Conservation (phyloP, 2,329 filamentous ascomycete genomes). For the Aspergillus spinulosporus region DNA sequence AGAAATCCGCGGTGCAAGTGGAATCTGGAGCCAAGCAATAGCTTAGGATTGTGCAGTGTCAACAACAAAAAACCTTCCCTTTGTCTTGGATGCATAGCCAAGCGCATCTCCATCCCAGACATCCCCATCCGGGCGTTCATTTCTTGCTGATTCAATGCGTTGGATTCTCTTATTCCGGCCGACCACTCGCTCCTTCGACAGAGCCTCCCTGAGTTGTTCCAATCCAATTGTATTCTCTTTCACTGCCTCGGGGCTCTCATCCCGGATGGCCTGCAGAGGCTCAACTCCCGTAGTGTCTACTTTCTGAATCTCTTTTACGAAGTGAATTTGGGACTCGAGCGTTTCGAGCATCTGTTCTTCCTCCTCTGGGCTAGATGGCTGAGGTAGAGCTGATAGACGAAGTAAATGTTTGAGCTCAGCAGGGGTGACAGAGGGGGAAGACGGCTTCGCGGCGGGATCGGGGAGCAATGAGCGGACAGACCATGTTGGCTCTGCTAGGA, state of each 20-base stretch:
- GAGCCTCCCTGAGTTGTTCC: conserved; percentile 37
- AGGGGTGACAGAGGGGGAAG: conserved; percentile 54
- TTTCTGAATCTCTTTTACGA: conserved; percentile 81
- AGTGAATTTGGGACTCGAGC: conserved; percentile 79
- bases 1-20: neutral
- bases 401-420: conserved; percentile 79
- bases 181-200: conserved; percentile 43
- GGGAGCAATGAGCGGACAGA: conserved; percentile 76
- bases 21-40: conserved; percentile 1
- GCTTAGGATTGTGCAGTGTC: conserved; percentile 42
- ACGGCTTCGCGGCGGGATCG: conserved; percentile 31
- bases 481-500: conserved; percentile 75
- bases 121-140: conserved; percentile 43
- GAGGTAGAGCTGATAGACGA: conserved; percentile 82
- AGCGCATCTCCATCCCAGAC: conserved; percentile 71
- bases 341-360: conserved; percentile 71
- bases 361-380: conserved; percentile 62
- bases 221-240: conserved; percentile 43
- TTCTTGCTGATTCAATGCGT: conserved; percentile 33
- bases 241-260: conserved; percentile 56
- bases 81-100: conserved; percentile 63
- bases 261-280: conserved; percentile 75
- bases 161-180: conserved; percentile 51
- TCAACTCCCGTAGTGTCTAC: conserved; percentile 72
- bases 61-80: conserved; percentile 76